These are phyloP conservation scores for Xylaria intraflava DNA, from an alignment of 495 filamentous ascomycete genomes.

Conservation along the genomic window DNA sequence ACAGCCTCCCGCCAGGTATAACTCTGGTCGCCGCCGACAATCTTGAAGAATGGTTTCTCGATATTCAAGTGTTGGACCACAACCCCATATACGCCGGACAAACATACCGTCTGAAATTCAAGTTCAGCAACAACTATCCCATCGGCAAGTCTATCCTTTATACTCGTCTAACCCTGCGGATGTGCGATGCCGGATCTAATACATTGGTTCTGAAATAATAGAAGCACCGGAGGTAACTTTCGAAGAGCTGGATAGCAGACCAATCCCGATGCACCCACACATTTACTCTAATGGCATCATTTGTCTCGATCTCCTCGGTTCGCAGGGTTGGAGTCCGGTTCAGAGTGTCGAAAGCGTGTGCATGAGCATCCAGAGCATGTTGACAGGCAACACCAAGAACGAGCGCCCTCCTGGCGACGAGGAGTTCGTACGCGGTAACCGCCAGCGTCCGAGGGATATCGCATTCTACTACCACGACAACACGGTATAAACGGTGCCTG, in stretches of 20 bases:
- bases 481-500: slow-evolving; percentile 50
- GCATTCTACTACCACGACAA: slow-evolving; percentile 85
- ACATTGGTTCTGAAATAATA: slow-evolving; percentile 23
- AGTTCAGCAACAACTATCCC: slow-evolving; percentile 75
- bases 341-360: slow-evolving; percentile 96
- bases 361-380: slow-evolving; percentile 97
- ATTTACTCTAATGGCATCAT: slow-evolving; percentile 98
- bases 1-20: slow-evolving; percentile 63
- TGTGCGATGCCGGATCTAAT: slow-evolving; percentile 14
- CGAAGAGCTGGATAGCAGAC: slow-evolving; percentile 54
- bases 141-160: slow-evolving; percentile 56
- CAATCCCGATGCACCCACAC: slow-evolving; percentile 93
- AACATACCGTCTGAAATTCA: slow-evolving; percentile 79
- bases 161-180: neutral
- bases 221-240: slow-evolving; percentile 94
- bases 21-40: slow-evolving; percentile 70
- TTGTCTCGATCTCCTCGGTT: slow-evolving; percentile 86
- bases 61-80: slow-evolving; percentile 82
- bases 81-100: slow-evolving; percentile 85
- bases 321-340: slow-evolving; percentile 87
- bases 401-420: slow-evolving; percentile 80
- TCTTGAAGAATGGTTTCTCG: slow-evolving; percentile 86
- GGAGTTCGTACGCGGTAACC: slow-evolving; percentile 75
- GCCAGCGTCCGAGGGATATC: slow-evolving; percentile 72
- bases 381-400: slow-evolving; percentile 87